Conservation (phyloP, 805 yeast genomes). For the Candida succiphila region DNA sequence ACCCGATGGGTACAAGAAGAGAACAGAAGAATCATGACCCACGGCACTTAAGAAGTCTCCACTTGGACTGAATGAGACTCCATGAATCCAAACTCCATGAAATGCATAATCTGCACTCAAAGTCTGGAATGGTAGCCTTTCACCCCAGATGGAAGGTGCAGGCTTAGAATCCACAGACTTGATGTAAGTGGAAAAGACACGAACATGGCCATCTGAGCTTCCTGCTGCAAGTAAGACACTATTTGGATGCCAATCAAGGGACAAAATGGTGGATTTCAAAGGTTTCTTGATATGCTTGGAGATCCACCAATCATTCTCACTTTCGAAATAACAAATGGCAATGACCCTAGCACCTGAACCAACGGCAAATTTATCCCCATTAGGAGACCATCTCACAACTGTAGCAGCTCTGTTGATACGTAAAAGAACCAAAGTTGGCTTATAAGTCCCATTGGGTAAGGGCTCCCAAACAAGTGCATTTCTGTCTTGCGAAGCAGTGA, state of each 20-base stretch:
- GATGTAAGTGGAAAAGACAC: conserved; percentile 82
- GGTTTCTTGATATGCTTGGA: conserved; percentile 96
- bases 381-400: conserved; percentile 88
- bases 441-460: conserved; percentile 44
- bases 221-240: conserved; percentile 82
- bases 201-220: conserved; percentile 85
- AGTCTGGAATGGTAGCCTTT: conserved; percentile 89
- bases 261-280: conserved; percentile 75
- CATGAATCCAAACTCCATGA: conserved; percentile 88
- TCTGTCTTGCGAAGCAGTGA: conserved; percentile 96
- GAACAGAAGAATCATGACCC: conserved; percentile 80
- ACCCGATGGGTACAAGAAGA: conserved; percentile 69
- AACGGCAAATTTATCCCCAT: conserved; percentile 92
- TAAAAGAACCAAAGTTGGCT: conserved; percentile 85
- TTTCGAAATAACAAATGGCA: conserved; percentile 94
- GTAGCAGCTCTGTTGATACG: conserved; percentile 96
- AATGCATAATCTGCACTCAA: conserved; percentile 69
- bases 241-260: conserved; percentile 90
- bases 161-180: conserved; percentile 86
- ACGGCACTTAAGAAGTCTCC: conserved; percentile 75
- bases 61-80: conserved; percentile 71
- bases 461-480: conserved; percentile 96
- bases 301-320: conserved; percentile 98
- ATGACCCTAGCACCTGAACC: conserved; percentile 92
- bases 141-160: conserved; percentile 81